Conservation (phyloP, 352 stramenopile species). For the Phytopythium sindhum region DNA sequence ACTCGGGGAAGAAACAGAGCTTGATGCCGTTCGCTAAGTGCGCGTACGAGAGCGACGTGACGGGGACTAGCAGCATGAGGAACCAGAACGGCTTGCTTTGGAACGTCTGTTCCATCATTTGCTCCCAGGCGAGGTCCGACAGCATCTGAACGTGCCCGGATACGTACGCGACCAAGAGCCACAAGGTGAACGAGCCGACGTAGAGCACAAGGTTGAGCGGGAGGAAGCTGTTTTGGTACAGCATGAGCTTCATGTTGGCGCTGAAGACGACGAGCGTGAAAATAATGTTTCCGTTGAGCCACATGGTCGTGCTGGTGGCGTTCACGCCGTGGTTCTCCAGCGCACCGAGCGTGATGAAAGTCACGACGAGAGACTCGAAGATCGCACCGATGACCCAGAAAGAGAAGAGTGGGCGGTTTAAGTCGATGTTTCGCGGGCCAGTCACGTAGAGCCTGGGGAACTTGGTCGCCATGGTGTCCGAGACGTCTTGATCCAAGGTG, state of each 20-base stretch:
- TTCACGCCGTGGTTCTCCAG: conserved; percentile 34
- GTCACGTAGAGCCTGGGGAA: conserved; percentile 71
- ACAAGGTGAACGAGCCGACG: conserved; percentile 54
- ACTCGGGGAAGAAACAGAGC: conserved; percentile 64
- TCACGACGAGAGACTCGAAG: conserved; percentile 71
- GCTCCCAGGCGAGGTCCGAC: conserved; percentile 70
- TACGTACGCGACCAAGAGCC: conserved; percentile 56
- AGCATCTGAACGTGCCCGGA: conserved; percentile 48
- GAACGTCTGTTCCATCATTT: conserved; percentile 68
- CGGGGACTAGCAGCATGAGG: conserved; percentile 46
- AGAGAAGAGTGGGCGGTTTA: conserved; percentile 65
- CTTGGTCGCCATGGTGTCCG: conserved; percentile 55
- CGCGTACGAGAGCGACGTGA: conserved; percentile 45
- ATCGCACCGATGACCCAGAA: conserved; percentile 69
- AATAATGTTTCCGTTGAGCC: conserved; percentile 75
- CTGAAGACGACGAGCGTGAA: conserved; percentile 77
- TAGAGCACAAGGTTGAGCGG: conserved; percentile 68
- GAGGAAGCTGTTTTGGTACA: conserved; percentile 78
- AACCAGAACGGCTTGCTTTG: conserved; percentile 53
- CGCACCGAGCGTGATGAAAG: conserved; percentile 42
- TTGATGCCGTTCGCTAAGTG: conserved; percentile 55
- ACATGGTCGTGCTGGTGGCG: conserved; percentile 56
- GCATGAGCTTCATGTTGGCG: conserved; percentile 75
- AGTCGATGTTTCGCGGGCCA: conserved; percentile 56
- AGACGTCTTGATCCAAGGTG: conserved; percentile 74